Conservation (phyloP, 495 filamentous ascomycete genomes). For the Lophiotrema nucula region DNA sequence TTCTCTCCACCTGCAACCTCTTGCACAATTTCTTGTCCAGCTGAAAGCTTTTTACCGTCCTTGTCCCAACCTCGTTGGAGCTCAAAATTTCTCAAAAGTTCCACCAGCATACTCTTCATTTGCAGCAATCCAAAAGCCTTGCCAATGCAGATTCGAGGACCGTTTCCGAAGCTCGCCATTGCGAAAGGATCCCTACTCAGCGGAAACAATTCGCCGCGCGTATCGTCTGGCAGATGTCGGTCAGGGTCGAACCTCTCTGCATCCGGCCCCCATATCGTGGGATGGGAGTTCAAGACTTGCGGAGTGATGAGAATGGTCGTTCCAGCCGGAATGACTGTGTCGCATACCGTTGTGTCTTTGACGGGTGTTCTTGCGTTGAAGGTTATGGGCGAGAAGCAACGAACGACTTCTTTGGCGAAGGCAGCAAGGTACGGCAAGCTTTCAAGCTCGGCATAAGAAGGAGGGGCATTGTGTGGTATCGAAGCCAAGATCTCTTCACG, state of each 20-base stretch:
- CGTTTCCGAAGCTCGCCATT: constrained; percentile 43
- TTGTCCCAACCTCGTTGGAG: constrained; percentile 33
- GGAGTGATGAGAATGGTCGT: constrained; percentile 52
- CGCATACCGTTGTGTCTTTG: constrained; percentile 53
- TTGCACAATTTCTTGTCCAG: not conserved
- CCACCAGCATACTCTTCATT: constrained; percentile 35
- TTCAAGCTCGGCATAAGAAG: constrained; percentile 49
- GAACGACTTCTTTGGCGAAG: constrained; percentile 58
- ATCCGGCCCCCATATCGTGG: constrained; percentile 38
- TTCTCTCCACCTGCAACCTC: not conserved
- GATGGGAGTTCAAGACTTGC: constrained; percentile 40
- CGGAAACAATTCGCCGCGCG: constrained; percentile 31
- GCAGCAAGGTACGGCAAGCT: constrained; percentile 57
- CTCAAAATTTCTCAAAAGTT: constrained; percentile 26
- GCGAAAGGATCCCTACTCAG: constrained; percentile 37
- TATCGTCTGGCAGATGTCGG: constrained; percentile 23
- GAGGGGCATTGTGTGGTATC: constrained; percentile 54
- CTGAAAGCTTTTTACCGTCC: not conserved
- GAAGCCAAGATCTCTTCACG: constrained; percentile 59
- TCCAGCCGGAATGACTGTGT: constrained; percentile 53
- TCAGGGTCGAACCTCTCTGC: constrained; percentile 43
- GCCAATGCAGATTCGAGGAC: constrained; percentile 49
- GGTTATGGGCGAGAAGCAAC: constrained; percentile 55
- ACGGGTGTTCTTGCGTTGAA: constrained; percentile 61
- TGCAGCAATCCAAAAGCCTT: constrained; percentile 62